Conservation (phyloP, 164 flowering plant species). For the Piper longum region DNA sequence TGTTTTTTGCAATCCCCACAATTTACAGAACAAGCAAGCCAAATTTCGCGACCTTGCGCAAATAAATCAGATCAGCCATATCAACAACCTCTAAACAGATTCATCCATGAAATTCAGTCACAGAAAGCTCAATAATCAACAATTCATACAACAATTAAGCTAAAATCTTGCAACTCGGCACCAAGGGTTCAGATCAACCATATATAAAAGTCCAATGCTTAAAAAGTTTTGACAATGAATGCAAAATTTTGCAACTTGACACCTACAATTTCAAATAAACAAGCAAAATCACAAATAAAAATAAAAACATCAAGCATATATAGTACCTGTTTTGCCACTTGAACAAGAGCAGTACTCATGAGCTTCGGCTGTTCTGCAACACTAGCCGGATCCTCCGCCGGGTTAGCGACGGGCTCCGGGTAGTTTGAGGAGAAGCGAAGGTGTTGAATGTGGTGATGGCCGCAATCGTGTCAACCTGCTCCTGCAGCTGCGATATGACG, state of each 20-base stretch:
- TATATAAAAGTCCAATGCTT: neutral
- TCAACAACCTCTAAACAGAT: neutral
- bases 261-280: neutral
- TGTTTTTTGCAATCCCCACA: neutral
- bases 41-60: neutral
- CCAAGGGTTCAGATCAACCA: neutral
- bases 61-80: too few species aligned
- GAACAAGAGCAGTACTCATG: slow-evolving; percentile 63
- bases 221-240: neutral
- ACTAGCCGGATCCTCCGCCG: slow-evolving; percentile 28
- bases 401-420: slow-evolving; percentile 57
- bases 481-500: slow-evolving; percentile 80
- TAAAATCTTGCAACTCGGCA: neutral
- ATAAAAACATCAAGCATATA: too few species aligned
- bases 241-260: neutral
- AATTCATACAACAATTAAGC: neutral
- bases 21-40: neutral
- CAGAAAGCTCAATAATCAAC: neutral
- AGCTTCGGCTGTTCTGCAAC: slow-evolving; percentile 60
- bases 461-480: slow-evolving; percentile 60
- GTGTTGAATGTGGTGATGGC: slow-evolving; percentile 62
- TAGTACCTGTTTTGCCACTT: slow-evolving; percentile 84
- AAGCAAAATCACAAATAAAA: neutral
- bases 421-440: slow-evolving; percentile 59
- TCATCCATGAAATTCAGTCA: neutral